Base-by-base conservation (phyloP, 306 rosid species). In the Aeschynomene evenia region DNA sequence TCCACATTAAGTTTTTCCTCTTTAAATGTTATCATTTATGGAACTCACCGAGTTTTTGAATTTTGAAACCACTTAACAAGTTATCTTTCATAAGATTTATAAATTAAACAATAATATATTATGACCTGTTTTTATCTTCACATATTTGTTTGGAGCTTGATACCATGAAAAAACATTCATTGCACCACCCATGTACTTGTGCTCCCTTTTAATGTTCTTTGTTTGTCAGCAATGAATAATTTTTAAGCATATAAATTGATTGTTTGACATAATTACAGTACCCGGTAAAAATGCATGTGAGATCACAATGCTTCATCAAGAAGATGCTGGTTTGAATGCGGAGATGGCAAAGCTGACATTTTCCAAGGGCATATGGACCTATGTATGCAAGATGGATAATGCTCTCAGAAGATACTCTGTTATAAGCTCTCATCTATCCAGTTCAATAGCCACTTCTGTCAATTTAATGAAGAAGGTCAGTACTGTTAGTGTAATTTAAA, bases 321-420 rank as follows among this genome's bases (percentile, higher is more conserved):
- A 94, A 80, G 99, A 91, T 81, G 96, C 99, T 63, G 95, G 96
- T 72, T 76, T 94, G 70, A 94, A 91, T 72, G 78, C 70, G 72
- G 90, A 94, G 78, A 68, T 91, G 89, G 96, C 97, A 55, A 94
- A 91, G 71, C 76, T 91, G 77, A 96, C 81, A 14, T 94, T 94
- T 72, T 54, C 89, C 4, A 85, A 67, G 85, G 97, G 99, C 72
- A 91, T 94, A 82, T 94, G 99, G 99, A 88, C 73, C 78, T 94
- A 85, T 33, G 87, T 94, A 31, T 85, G 97, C 80, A 91, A 88
- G 85, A 94, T 94, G 99, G 87, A 85, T 66, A 55, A 39, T 68
- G 99, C 98, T 34, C 86, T 94, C 9, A 82, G 88, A 18, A 81
- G 84, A 68, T 87, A 85, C 86, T 69, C 86, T 53, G 58, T 16